phyloP scores from a whole-genome alignment of 1,284 basidiomycete species.

The Mycena citricolor region DNA sequence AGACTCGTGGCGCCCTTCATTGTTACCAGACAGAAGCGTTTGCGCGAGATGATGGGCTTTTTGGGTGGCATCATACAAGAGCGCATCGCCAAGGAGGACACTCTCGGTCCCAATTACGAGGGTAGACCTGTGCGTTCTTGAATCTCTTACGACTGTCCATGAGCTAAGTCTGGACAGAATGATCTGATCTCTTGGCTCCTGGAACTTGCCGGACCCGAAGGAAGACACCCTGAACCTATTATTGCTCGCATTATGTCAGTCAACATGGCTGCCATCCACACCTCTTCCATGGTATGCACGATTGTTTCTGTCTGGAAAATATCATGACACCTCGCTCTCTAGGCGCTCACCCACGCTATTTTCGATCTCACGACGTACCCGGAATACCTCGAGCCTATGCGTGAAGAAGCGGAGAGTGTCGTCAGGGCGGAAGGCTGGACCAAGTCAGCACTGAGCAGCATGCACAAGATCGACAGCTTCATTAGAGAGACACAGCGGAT shows the following conservation, averaged over 20 bases:
- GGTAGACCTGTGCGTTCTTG: constrained; percentile 1
- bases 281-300: constrained; percentile 9
- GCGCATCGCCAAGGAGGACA: neutral
- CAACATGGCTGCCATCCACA: constrained; percentile 22
- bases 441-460: constrained; percentile 32
- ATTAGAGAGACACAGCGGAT: constrained; percentile 34
- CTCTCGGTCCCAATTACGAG: neutral
- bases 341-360: constrained; percentile 35
- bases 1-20: neutral
- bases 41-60: neutral
- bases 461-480: constrained; percentile 39
- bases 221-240: constrained; percentile 5
- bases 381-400: constrained; percentile 33
- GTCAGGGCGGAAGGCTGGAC: constrained; percentile 35
- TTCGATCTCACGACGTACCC: constrained; percentile 37
- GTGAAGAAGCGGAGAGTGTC: constrained; percentile 34
- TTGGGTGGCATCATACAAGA: neutral
- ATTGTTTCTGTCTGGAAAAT: neutral
- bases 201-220: constrained; percentile 8
- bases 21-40: neutral
- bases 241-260: constrained; percentile 15
- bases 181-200: constrained; percentile 23
- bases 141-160: too few species aligned
- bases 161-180: too few species aligned
- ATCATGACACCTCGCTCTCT: neutral